A percentile compares a stretch with the other conserved stretches of the same genome.
phyloP scores from a whole-genome alignment of 495 filamentous ascomycete species.

The Apodospora peruviana region DNA sequence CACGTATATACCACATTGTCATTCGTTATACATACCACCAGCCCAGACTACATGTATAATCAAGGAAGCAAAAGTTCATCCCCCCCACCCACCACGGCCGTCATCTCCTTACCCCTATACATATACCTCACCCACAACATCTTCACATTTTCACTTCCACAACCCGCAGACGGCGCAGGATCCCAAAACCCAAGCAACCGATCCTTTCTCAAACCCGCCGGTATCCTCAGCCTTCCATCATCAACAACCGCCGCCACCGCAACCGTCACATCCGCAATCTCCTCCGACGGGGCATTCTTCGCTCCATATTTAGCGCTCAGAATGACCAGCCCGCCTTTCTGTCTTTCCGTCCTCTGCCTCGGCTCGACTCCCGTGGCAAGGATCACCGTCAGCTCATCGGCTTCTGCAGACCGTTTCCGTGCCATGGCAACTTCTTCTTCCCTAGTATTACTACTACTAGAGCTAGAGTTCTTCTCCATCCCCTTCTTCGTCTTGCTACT shows the following conservation, averaged over 20 bases:
- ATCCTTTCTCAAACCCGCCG: constrained; percentile 29
- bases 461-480: background rate
- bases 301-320: constrained; percentile 28
- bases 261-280: constrained; percentile 30
- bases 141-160: constrained; percentile 33
- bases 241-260: constrained; percentile 26
- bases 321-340: constrained; percentile 25
- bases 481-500: background rate
- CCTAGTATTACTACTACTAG: background rate
- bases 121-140: constrained; percentile 48
- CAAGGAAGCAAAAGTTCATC: constrained; percentile 38
- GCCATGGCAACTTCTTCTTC: constrained; percentile 19
- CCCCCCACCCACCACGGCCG: constrained; percentile 40
- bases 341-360: constrained; percentile 37
- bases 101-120: constrained; percentile 42
- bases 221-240: constrained; percentile 14
- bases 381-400: constrained; percentile 46
- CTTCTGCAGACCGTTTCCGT: constrained; percentile 36
- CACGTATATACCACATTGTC: no score
- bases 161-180: constrained; percentile 35
- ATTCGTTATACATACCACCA: background rate
- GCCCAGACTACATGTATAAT: background rate
- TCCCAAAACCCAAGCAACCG: constrained; percentile 54
- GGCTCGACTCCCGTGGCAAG: constrained; percentile 46
- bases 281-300: constrained; percentile 20